Percentiles rank a stretch among this genome's conserved stretches.
These are phyloP conservation scores for Pseudogymnoascus sp. DNA, from an alignment of 2,329 filamentous ascomycete genomes.

Conservation along the genomic window DNA sequence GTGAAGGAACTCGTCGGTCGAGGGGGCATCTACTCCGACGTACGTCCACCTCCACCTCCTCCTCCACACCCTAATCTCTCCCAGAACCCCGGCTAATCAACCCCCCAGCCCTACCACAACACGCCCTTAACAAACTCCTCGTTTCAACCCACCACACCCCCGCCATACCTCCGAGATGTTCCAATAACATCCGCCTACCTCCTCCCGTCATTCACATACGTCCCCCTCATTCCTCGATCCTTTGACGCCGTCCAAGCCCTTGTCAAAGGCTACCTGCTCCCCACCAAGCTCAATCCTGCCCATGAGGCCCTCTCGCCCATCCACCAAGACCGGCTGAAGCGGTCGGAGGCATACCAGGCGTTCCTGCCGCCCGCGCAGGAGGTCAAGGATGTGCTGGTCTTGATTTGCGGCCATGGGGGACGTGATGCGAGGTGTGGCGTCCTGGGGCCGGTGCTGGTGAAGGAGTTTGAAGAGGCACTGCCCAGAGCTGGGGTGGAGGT, in stretches of 20 bases:
- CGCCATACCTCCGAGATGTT: slow-evolving; percentile 32
- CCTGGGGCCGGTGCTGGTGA: slow-evolving; percentile 64
- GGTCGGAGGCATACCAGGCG: slow-evolving; percentile 45
- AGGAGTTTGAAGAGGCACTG: slow-evolving; percentile 61
- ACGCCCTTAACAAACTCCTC: slow-evolving; percentile 71
- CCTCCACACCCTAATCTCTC: too few relatives aligned
- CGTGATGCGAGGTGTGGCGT: slow-evolving; percentile 78
- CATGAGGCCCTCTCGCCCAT: slow-evolving; percentile 52
- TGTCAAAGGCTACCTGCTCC: slow-evolving; percentile 60
- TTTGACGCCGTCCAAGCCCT: slow-evolving; percentile 49
- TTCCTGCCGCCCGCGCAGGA: slow-evolving; percentile 51
- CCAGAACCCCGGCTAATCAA: slow-evolving; percentile 8
- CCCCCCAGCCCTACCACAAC: slow-evolving; percentile 70
- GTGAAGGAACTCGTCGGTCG: slow-evolving; percentile 64
- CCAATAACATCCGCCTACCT: slow-evolving; percentile 63
- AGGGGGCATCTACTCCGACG: slow-evolving; percentile 60
- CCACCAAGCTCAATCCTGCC: slow-evolving; percentile 51
- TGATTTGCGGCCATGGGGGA: slow-evolving; percentile 82
- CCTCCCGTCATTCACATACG: slow-evolving; percentile 75
- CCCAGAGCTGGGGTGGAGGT: slow-evolving; percentile 43
- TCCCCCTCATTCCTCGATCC: slow-evolving; percentile 61
- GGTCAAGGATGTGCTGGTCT: slow-evolving; percentile 62
- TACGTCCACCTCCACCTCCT: slow-evolving; percentile 35
- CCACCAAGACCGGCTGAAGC: slow-evolving; percentile 45
- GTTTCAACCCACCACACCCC: slow-evolving; percentile 47